These are phyloP conservation scores for Sporisorium reilianum DNA, from an alignment of 1,284 basidiomycete species.

Conservation along the genomic window DNA sequence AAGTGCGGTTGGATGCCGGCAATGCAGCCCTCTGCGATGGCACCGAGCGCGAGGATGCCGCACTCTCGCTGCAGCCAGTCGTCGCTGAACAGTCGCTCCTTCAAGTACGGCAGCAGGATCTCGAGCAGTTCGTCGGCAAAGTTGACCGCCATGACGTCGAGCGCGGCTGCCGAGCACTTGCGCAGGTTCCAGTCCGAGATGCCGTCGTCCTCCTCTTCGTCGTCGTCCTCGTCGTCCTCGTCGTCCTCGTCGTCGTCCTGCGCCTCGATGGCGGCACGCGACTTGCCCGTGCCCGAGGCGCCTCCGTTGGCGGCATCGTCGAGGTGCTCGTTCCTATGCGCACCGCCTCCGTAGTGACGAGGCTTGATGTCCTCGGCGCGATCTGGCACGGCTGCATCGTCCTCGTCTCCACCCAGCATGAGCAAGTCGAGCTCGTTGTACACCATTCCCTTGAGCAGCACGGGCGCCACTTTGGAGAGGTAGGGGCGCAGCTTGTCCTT, in stretches of 20 bases:
- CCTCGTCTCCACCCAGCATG: constrained; percentile 92
- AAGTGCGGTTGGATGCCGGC: constrained; percentile 94
- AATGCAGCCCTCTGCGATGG: constrained; percentile 99
- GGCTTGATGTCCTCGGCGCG: constrained; percentile 87
- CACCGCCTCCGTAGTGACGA: constrained; percentile 82
- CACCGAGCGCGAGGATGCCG: constrained; percentile 93
- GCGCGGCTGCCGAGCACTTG: constrained; percentile 96
- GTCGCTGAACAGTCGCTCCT: constrained; percentile 90
- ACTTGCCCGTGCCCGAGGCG: constrained; percentile 58
- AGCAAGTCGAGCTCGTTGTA: constrained; percentile 97
- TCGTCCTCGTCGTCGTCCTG: constrained; percentile 78
- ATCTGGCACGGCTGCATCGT: constrained; percentile 85
- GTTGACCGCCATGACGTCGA: constrained; percentile 95
- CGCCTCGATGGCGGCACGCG: constrained; percentile 71
- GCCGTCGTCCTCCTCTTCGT: constrained; percentile 94
- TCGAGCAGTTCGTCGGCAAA: constrained; percentile 88
- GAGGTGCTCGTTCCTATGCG: constrained; percentile 74
- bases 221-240: constrained; percentile 85
- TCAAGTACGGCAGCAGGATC: constrained; percentile 87
- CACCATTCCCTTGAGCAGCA: constrained; percentile 94
- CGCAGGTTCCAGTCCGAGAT: constrained; percentile 99
- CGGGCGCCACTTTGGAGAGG: constrained; percentile 87
- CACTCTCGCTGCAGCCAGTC: constrained; percentile 97
- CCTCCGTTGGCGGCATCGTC: constrained; percentile 62
- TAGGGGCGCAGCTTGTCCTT: constrained; percentile 86